Base-by-base conservation (phyloP, 176 grass and related monocot species). In the Eragrostis curvula region DNA sequence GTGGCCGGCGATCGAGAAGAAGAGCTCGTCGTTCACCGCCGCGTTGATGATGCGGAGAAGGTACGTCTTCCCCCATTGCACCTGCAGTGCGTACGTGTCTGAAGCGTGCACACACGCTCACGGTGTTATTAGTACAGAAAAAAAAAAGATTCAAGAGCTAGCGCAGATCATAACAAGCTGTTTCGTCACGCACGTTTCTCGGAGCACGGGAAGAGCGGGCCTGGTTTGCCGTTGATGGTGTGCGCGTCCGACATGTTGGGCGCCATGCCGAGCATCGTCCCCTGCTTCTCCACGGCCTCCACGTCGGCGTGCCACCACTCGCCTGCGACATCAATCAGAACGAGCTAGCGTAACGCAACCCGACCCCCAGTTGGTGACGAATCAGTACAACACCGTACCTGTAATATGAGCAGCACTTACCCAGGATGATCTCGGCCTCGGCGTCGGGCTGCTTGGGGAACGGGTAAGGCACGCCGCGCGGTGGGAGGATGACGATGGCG, bases 251-350 rank as follows among this genome's bases (percentile, higher is more conserved):
- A 94, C 15, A 20, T 74, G 68, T 94, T 94, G 25, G 88, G 91
- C 12, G 88, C 69, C 82, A 86, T 45, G 21, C 88, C 91, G 28
- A 90, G 88, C 68, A 60, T 55, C 39, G 52, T 66, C 5, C 82
- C 88, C 74, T 94, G 88, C 41, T 15, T 66, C 79, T 80, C 88
- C 18, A 93, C 82, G 46, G 53, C 51, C 64, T 90, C 88, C 6
- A 94, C 88, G 45, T 91, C 85, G 14, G 58, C 57, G 49, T 91
- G 79, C 88, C 92, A 94, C 89, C 92, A 94, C 75, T 94, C 89
- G 67, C 92, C 91, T 93, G 8, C 55, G 64, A 3, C 32, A 41
- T 7, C 36, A 42, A 67, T 2, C 64, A 42, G 18, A 8, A 18
- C 14, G 29, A 36, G 32, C 32, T 36, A 65, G 27, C 5, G 59